phyloP scores from a whole-genome alignment of 2,329 filamentous ascomycete genomes.

The Diaporthe citriasiana region DNA sequence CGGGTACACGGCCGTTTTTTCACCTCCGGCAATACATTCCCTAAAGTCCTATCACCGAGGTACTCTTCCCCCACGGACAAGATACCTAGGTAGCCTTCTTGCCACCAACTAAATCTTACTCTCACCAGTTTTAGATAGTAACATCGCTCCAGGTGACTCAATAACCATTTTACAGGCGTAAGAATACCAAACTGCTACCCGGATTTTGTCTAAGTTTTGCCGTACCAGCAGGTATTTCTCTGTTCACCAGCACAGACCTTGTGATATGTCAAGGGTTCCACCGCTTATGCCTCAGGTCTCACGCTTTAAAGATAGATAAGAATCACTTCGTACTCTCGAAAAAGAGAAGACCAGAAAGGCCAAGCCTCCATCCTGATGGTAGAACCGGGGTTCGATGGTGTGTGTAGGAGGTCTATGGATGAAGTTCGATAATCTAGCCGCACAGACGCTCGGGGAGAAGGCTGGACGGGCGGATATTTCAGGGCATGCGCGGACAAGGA shows the following conservation, averaged over 20 bases:
- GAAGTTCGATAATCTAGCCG: background rate
- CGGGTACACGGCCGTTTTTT: too few species aligned
- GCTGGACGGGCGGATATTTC: slow-evolving; percentile 3
- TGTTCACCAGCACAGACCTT: background rate
- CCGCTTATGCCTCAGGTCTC: background rate
- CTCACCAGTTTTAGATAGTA: background rate
- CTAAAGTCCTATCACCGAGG: background rate
- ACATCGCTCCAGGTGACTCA: background rate
- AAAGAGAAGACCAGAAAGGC: background rate
- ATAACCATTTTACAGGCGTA: background rate
- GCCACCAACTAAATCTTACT: background rate
- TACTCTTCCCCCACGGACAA: background rate
- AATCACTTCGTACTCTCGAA: background rate
- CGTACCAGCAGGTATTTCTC: too few species aligned
- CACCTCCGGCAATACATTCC: background rate
- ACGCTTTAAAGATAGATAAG: background rate
- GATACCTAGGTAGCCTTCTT: background rate
- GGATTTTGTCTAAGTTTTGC: background rate
- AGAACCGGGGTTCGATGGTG: background rate
- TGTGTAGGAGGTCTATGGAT: background rate
- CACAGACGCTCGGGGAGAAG: background rate
- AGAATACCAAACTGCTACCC: too few species aligned
- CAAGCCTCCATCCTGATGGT: background rate
- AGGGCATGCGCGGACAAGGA: background rate
- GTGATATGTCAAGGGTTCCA: background rate